Base-by-base conservation (phyloP, 805 yeast genomes). In the Nakazawaea populi region DNA sequence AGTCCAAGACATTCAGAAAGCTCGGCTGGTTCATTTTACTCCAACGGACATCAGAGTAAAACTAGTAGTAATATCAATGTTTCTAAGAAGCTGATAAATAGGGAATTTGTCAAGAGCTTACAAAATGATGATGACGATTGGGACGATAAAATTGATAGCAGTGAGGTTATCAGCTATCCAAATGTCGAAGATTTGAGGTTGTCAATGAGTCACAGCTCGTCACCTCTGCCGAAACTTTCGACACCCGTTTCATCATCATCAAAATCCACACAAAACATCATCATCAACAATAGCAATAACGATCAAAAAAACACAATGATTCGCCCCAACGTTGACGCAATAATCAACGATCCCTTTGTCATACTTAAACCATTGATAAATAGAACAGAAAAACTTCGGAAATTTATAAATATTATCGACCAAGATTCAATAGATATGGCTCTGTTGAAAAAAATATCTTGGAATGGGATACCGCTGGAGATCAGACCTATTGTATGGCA, bases 401-500 rank as follows among this genome's bases (percentile, higher is more conserved):
- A 82, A 63, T 89, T 90, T 65, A 85, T 83, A 49, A 73, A 74
- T 32, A 73, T 89, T 3, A 66, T 92, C 35, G 68, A 71, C 6
- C 68, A 67, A 29, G 74, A 74, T 49, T 70, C 72, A n/a, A 81
- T 91, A 37, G 87, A 89, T 56, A 65, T 88, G 52, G 75, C 74
- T 46, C 90, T 84, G 47, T 72, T 94, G 49, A 77, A 89, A 55
- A 82, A 86, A 61, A 75, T 90, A 47, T 79, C 97, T 14, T 94
- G 99, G 98, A 87, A 91, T 59, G 99, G 99, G 1, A 80, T 94
- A 5, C 98, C 99, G 0, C 70, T 77, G 10, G 84, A 83, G 52
- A 73, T 90, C 52, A 74, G 98, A 52, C 87, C 97, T 0, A 68
- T 85, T 40, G 81, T 87, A 10, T 94, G 99, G 99, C 96, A 89